Evolutionary conservation across 139 green algal species (phyloP).

Genomic region (Zygnema cylindricum): DNA sequence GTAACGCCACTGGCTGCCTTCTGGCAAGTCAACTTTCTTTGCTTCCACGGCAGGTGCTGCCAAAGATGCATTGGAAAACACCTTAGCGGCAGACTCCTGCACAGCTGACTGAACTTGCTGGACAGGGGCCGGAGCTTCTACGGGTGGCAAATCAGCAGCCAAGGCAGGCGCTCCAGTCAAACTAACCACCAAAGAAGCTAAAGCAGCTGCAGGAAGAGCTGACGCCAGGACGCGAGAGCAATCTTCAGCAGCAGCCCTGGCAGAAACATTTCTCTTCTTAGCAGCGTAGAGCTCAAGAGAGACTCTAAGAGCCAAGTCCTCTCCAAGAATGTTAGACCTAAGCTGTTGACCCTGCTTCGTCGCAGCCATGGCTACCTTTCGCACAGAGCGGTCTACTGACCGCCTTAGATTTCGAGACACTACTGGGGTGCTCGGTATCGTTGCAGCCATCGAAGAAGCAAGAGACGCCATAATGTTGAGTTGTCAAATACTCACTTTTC

Average conservation of each 20-base stretch:
- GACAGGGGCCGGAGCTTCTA: neutral
- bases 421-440: neutral
- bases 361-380: constrained; percentile 21
- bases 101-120: constrained; percentile 18
- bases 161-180: constrained; percentile 28
- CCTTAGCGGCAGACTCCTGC: neutral
- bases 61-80: constrained; percentile 17
- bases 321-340: constrained; percentile 39
- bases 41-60: constrained; percentile 41
- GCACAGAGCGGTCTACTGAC: constrained; percentile 27
- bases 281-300: constrained; percentile 39
- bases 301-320: constrained; percentile 35
- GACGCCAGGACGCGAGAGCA: constrained; percentile 11
- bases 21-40: constrained; percentile 76
- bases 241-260: constrained; percentile 48
- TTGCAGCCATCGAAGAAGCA: neutral
- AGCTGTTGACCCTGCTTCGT: constrained; percentile 4
- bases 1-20: constrained; percentile 98
- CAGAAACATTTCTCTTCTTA: constrained; percentile 22
- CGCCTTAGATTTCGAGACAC: constrained; percentile 22
- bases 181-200: constrained; percentile 42
- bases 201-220: constrained; percentile 36
- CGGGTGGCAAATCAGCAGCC: constrained; percentile 35
- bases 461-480: neutral
- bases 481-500: too few relatives aligned